A percentile compares a stretch with the other conserved stretches of the same genome.
Conservation (phyloP, 805 yeast species). For the Kuraishia capsulata region DNA sequence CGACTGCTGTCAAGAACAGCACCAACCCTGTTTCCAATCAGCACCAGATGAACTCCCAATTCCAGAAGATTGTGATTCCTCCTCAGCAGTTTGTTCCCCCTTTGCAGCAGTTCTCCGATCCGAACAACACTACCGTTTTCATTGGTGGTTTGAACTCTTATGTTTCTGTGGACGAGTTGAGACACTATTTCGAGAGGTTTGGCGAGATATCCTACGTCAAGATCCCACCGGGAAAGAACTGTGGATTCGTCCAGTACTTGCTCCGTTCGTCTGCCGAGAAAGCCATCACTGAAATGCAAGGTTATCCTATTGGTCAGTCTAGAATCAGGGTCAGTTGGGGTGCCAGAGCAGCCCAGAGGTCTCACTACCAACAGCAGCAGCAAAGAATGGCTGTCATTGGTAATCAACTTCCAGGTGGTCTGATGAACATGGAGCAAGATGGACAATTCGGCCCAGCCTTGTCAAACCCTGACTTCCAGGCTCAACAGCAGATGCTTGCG, state of each 20-base stretch:
- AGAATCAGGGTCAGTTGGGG: constrained; percentile 88
- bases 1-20: constrained; percentile 42
- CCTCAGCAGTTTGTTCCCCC: constrained; percentile 31
- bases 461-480: not conserved
- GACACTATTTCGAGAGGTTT: constrained; percentile 51
- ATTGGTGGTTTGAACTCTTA: constrained; percentile 61
- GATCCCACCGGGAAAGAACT: constrained; percentile 65
- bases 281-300: constrained; percentile 84
- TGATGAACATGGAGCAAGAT: not conserved
- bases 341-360: constrained; percentile 38
- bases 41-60: constrained; percentile 7
- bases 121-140: constrained; percentile 66
- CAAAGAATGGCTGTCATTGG: constrained; percentile 4
- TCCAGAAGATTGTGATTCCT: constrained; percentile 10
- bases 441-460: not conserved
- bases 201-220: constrained; percentile 73
- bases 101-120: constrained; percentile 62
- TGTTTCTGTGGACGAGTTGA: constrained; percentile 54
- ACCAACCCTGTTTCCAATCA: not conserved
- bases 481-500: constrained; percentile 8
- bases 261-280: constrained; percentile 75
- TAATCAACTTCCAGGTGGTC: not conserved
- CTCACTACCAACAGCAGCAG: constrained; percentile 18
- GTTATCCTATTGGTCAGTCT: constrained; percentile 73
- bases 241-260: constrained; percentile 82